A percentile compares a stretch with the other conserved stretches of the same genome.
Conservation (phyloP, 75 land plant genomes). For the Gnetum montanum region DNA sequence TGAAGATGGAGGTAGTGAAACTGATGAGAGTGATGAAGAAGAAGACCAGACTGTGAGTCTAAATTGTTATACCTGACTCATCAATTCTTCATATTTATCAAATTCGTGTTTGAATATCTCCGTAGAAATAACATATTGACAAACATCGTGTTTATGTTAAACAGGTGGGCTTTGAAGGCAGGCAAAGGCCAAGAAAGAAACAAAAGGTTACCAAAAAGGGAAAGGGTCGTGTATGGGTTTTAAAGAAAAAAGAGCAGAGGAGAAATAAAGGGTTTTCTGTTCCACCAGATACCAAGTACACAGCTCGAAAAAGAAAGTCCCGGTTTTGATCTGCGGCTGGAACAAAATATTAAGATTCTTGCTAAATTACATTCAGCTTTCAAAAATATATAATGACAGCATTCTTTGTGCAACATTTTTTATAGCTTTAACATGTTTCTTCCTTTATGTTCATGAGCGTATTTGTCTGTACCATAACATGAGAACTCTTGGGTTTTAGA, state of each 20-base stretch:
- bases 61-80: background rate
- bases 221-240: conserved; percentile 75
- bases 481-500: too few species aligned
- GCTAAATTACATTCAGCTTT: too few species aligned
- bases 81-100: background rate
- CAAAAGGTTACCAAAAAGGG: conserved; percentile 53
- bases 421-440: too few species aligned
- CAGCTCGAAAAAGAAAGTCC: conserved; percentile 82
- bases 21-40: conserved; percentile 61
- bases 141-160: too few species aligned
- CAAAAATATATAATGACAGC: too few species aligned
- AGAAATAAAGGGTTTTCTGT: conserved; percentile 67
- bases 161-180: conserved; percentile 61
- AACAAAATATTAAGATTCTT: too few species aligned
- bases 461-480: too few species aligned
- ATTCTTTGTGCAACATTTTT: too few species aligned
- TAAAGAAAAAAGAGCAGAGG: conserved; percentile 90
- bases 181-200: conserved; percentile 78
- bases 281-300: conserved; percentile 85
- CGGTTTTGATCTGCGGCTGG: conserved; percentile 27
- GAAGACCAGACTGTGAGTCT: conserved; percentile 46
- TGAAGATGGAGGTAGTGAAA: conserved; percentile 60
- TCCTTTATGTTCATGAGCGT: too few species aligned
- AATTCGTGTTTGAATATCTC: background rate
- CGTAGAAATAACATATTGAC: too few species aligned